These are phyloP conservation scores for Ascosphaera apis DNA, from an alignment of 2,329 filamentous ascomycete genomes.

Conservation along the genomic window DNA sequence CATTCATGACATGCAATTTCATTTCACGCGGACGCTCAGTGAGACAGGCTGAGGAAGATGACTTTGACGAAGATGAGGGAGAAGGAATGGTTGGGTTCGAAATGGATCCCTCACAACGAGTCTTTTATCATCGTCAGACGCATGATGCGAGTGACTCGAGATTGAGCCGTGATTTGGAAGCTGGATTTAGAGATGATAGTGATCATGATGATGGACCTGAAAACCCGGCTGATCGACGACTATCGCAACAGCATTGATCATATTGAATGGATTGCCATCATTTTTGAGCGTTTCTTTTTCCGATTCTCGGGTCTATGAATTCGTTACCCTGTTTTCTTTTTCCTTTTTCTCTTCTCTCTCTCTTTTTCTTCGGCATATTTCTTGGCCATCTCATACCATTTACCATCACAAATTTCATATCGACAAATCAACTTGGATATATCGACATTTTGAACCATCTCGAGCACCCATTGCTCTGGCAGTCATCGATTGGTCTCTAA, in stretches of 20 bases:
- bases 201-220: conserved; percentile 29
- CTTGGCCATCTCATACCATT: not conserved
- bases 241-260: no score
- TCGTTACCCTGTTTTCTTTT: conserved; percentile 1
- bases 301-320: not conserved
- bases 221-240: no score
- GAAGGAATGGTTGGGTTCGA: conserved; percentile 28
- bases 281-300: no score
- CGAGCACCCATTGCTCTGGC: no score
- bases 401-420: not conserved
- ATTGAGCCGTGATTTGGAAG: conserved; percentile 57
- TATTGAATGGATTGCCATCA: no score
- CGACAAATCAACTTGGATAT: no score
- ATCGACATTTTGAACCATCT: no score
- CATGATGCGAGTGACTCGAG: conserved; percentile 26
- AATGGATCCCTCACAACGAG: conserved; percentile 25
- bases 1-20: conserved; percentile 21
- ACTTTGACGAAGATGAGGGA: conserved; percentile 46
- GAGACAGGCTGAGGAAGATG: conserved; percentile 14
- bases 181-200: conserved; percentile 52
- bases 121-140: conserved; percentile 21
- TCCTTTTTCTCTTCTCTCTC: not conserved
- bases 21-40: conserved; percentile 26
- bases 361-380: not conserved
- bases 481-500: no score